Evolutionary conservation across 2,329 filamentous ascomycete species (phyloP).

Genomic region (Hypoxylon sp.): DNA sequence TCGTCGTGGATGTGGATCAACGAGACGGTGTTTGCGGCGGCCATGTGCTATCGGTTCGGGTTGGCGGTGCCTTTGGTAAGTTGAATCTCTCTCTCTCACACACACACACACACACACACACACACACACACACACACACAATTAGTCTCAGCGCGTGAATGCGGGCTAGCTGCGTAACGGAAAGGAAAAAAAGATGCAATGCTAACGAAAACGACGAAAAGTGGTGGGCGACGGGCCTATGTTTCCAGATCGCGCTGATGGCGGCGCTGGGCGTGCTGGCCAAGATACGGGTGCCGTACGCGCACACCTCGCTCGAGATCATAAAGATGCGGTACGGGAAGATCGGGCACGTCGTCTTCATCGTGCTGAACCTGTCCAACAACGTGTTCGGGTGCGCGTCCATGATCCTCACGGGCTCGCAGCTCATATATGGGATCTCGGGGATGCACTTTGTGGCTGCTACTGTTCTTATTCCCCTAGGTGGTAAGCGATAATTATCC

Average conservation of each 20-base stretch:
- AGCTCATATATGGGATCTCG: slow-evolving; percentile 60
- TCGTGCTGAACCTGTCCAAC: slow-evolving; percentile 57
- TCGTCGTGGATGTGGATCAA: slow-evolving; percentile 60
- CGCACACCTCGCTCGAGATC: slow-evolving; percentile 64
- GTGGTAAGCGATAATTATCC: slow-evolving; percentile 50
- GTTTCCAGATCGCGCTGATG: slow-evolving; percentile 64
- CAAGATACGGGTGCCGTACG: slow-evolving; percentile 63
- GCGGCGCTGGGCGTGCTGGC: slow-evolving; percentile 61
- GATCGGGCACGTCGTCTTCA: slow-evolving; percentile 56
- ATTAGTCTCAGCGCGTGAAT: too few species aligned
- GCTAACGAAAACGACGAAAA: slow-evolving; percentile 16
- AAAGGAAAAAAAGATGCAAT: too few species aligned
- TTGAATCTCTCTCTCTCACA: too few species aligned
- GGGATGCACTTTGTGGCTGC: slow-evolving; percentile 63
- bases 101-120: too few species aligned
- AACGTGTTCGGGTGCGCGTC: slow-evolving; percentile 60
- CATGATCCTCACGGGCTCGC: slow-evolving; percentile 61
- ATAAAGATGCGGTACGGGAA: slow-evolving; percentile 61
- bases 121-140: too few species aligned
- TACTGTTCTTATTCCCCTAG: slow-evolving; percentile 59
- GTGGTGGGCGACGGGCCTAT: slow-evolving; percentile 51
- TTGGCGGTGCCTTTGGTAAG: slow-evolving; percentile 37
- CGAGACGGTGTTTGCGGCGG: slow-evolving; percentile 54
- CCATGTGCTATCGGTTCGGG: slow-evolving; percentile 46
- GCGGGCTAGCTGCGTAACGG: background rate